phyloP scores from a whole-genome alignment of 768 basidiomycete species.

The Zangia roseola region DNA sequence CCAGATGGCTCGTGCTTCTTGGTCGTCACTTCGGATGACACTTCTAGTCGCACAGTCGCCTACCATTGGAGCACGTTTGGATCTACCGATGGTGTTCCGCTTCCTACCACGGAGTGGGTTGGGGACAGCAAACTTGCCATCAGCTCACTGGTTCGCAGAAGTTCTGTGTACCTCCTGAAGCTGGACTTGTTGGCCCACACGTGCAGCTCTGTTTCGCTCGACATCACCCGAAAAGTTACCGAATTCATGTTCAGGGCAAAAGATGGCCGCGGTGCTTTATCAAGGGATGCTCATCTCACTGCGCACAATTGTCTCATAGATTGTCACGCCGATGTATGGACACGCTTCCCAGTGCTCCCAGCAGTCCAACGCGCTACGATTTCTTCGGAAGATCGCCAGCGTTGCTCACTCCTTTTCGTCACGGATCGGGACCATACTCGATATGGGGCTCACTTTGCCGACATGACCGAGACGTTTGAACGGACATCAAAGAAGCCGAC shows the following conservation, averaged over 20 bases:
- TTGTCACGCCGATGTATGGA: constrained; percentile 58
- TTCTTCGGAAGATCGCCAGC: constrained; percentile 30
- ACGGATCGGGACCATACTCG: constrained; percentile 35
- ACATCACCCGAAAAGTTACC: constrained; percentile 55
- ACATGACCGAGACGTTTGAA: constrained; percentile 49
- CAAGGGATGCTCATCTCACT: constrained; percentile 22
- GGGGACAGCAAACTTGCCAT: constrained; percentile 30
- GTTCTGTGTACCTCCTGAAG: constrained; percentile 42
- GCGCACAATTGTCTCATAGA: constrained; percentile 52
- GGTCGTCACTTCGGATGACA: constrained; percentile 24
- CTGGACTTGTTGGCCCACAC: constrained; percentile 33
- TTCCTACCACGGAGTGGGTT: constrained; percentile 33
- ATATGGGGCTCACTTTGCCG: constrained; percentile 42
- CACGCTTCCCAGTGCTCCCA: constrained; percentile 55
- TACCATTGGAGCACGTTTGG: constrained; percentile 64
- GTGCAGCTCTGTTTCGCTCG: constrained; percentile 46
- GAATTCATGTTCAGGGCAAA: constrained; percentile 58
- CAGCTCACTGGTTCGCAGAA: constrained; percentile 46
- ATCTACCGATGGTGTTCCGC: constrained; percentile 41
- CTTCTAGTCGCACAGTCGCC: constrained; percentile 28
- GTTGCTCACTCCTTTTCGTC: constrained; percentile 43
- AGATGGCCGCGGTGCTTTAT: constrained; percentile 22
- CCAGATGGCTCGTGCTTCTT: constrained; percentile 58
- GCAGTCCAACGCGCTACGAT: constrained; percentile 47
- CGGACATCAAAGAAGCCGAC: constrained; percentile 50